Percentiles rank a stretch among this genome's conserved stretches.
Conservation (phyloP, 2,329 filamentous ascomycete genomes). For the Chaetomium globosum region DNA sequence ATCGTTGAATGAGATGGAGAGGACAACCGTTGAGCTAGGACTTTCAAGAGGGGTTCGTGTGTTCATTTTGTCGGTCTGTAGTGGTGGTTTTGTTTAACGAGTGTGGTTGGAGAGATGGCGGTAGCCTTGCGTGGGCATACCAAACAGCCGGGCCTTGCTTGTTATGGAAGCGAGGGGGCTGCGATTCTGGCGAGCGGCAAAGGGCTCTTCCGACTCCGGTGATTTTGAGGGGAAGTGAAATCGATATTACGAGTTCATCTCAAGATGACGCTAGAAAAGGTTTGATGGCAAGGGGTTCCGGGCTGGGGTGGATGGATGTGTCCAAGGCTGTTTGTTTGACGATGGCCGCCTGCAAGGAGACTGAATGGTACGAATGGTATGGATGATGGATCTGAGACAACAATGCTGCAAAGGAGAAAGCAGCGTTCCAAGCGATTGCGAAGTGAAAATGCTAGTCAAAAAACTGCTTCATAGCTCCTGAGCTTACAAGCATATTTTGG, state of each 20-base stretch:
- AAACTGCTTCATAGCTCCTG: slow-evolving; percentile 8
- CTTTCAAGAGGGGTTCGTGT: slow-evolving; percentile 83
- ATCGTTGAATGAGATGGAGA: slow-evolving; percentile 84
- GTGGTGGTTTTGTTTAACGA: slow-evolving; percentile 8
- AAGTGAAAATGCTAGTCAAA: neutral
- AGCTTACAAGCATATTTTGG: neutral
- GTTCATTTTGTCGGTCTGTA: slow-evolving; percentile 66
- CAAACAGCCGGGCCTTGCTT: neutral
- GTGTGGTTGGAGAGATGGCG: neutral
- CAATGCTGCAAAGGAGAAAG: slow-evolving; percentile 2
- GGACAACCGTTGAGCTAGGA: slow-evolving; percentile 70
- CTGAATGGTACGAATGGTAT: neutral
- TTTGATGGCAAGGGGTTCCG: neutral
- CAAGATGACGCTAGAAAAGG: neutral
- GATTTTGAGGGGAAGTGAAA: neutral
- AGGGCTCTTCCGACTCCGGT: neutral
- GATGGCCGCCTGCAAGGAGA: neutral
- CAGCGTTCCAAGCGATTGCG: neutral
- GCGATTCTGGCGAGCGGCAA: neutral
- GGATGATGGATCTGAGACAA: neutral
- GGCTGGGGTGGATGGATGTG: neutral
- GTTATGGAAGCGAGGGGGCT: neutral
- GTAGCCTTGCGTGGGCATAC: neutral
- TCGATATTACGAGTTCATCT: slow-evolving; percentile 16
- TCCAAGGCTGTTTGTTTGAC: neutral